Evolutionary conservation across 2,329 filamentous ascomycete genomes (phyloP), one percentile per base, ranked within the genome.

Genomic region (Pseudogymnoascus sp.): DNA sequence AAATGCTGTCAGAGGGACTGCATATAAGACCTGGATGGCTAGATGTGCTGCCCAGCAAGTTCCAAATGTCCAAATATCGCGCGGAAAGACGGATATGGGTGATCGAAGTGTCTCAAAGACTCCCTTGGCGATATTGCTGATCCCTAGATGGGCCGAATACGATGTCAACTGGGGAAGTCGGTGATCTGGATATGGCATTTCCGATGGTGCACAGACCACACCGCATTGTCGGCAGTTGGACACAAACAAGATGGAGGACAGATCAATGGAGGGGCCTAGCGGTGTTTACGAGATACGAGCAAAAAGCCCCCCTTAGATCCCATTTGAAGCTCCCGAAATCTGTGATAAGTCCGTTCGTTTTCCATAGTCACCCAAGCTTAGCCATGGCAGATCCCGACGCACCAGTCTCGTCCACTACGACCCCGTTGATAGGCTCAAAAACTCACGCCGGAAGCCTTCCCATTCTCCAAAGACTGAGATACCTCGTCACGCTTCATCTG

Each of bases 151-250:
- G 23, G 46, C 46, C 46, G 46, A 53, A 53, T 53, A 53, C 25
- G 14, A 16, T 46, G 42, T 23, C 23, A 53, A 53, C 46, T 23
- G 23, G 46, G 7, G n/a, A 53, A 53, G 14, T 53, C 46, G 46
- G 46, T 53, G 46, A 16, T 53, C 23, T 31, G 23, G 14, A 31
- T 31, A 53, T 28, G 25, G 46, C 14, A 53, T 53, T 53, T 31
- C 46, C 46, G 46, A 53, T 1, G 14, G 46, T 53, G 46, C 46
- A 53, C 46, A 53, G 46, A 53, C 46, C 46, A 53, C 43, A 25
- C 21, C n/a, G 6, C 21, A 49, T 28, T 25, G 43, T 49, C 43
- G 43, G 43, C 43, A 49, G 43, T 49, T 49, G 21, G 8, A 14
- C 4, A 46, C 18, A 42, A 42, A 43, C 9, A 23, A 14, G 6